Evolutionary conservation across 1,139 yeast species (phyloP), one percentile per base, ranked within the genome.

Genomic region (Yamadazyma buinensis): DNA sequence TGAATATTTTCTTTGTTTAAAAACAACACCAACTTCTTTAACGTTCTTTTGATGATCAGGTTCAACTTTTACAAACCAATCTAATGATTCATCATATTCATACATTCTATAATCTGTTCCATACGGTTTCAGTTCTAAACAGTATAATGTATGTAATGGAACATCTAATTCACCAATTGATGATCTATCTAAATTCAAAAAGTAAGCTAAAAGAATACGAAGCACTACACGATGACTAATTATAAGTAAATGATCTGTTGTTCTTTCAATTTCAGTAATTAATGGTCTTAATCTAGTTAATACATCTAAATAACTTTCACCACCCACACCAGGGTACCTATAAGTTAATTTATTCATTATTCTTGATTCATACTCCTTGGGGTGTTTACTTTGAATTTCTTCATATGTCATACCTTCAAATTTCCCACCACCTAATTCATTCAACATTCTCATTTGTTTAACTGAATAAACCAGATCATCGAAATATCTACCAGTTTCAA

Each of bases 301-400:
- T 5, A 90, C 98, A 59, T 92, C 98, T 48, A 90, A 64, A 49
- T 90, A 90, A 0, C 95, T 84, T 60, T 90, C 97, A 23, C 97
- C 97, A n/a, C 97, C 96, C 35, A 87, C 85, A 9, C 97, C 97
- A 2, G 97, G 97, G 54, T 88, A 90, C 46, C 97, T 67, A 59
- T 88, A 90, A 19, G 81, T 67, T 49, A 90, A 69, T 59, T 90
- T 90, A 56, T 86, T 83, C 29, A 71, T 67, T 46, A 86, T 64
- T 41, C 97, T 73, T 15, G 88, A 75, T 30, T 75, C 78, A 51
- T 83, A 90, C 57, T 92, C 97, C 28, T 72, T 75, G 0, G 97
- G 96, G 47, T 71, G 76, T 47, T 67, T 67, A 5, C 59, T 61
- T 54, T 83, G 51, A 40, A 88, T 84, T 48, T 92, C 95, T 50